Evolutionary conservation across 805 yeast species (phyloP).

Genomic region (Clavispora fructus): DNA sequence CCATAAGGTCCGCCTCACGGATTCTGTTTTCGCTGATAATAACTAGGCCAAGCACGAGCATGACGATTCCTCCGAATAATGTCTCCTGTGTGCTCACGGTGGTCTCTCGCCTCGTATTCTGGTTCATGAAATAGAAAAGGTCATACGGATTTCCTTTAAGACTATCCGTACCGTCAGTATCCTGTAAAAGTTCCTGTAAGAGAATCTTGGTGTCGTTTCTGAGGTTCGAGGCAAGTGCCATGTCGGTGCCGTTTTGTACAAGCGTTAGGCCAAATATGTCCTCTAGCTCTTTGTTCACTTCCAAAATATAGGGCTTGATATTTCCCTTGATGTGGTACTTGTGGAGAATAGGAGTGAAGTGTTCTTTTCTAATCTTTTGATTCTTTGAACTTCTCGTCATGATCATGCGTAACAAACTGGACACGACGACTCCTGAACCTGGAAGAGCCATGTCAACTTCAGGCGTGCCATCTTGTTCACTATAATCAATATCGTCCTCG

Average conservation of each 20-base stretch:
- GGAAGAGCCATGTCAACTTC: not conserved
- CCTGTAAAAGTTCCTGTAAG: not conserved
- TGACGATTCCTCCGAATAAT: slow-evolving; percentile 26
- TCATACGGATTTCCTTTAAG: slow-evolving; percentile 11
- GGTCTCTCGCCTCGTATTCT: slow-evolving; percentile 10
- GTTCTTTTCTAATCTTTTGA: slow-evolving; percentile 10
- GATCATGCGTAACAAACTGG: slow-evolving; percentile 8
- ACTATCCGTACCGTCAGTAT: slow-evolving; percentile 5
- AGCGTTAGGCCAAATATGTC: slow-evolving; percentile 25
- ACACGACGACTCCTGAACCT: slow-evolving; percentile 1
- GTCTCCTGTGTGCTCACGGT: slow-evolving; percentile 23
- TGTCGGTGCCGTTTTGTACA: slow-evolving; percentile 1
- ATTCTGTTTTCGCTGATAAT: slow-evolving; percentile 29
- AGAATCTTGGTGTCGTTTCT: not conserved
- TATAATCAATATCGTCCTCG: not conserved
- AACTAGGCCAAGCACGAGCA: slow-evolving; percentile 24
- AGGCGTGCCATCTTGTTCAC: not conserved
- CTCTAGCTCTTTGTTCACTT: slow-evolving; percentile 15
- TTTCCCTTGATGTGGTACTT: slow-evolving; percentile 15
- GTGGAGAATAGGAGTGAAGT: slow-evolving; percentile 8
- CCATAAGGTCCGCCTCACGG: slow-evolving; percentile 21
- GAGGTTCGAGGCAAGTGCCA: not conserved
- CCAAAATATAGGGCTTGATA: slow-evolving; percentile 17
- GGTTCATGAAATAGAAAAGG: slow-evolving; percentile 17
- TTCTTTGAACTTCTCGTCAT: slow-evolving; percentile 8